Evolutionary conservation across 768 basidiomycete genomes (phyloP), one percentile per base, ranked within the genome.

Genomic region (Boletales sp.): DNA sequence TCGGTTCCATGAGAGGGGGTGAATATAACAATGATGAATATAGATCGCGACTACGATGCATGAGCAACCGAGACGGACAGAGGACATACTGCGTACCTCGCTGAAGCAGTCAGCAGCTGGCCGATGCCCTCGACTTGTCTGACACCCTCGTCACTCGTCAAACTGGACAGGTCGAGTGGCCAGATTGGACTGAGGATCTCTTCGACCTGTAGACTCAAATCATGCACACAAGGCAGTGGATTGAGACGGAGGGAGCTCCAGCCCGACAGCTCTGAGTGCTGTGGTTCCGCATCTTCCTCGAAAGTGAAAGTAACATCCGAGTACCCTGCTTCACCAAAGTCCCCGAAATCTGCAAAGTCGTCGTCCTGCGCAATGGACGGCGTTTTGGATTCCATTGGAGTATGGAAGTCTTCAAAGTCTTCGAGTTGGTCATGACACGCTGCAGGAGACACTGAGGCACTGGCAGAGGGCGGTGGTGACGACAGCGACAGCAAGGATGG

Each of bases 301-400:
- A 70, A 67, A 54, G 58, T 73, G 55, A 82, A 79, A 17, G 63
- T 62, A 48, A 62, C 60, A 41, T 68, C 63, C 34, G 65, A 57
- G 64, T 54, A 74, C 62, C 64, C 77, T 21, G 67, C 82, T 55
- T 88, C 88, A 58, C 83, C 89, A 66, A 92, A 92, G 61, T 93
- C 92, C 15, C 86, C 90, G 68, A 92, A 92, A 57, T 92, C 90
- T 44, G 83, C 88, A 68, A 90, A 90, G 51, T 90, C 88, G 57
- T 90, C 91, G 41, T 87, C 85, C 13, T 64, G 68, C 15, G 41
- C 64, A 14, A 70, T 40, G 19, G 67, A 68, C 19, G 68, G 64
- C 1, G 72, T 77, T 28, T 74, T 71, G 32, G 79, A 79, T 55
- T 54, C 71, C 62, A 54, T 71, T 65, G 55, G 79, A 78, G 66